phyloP scores from a whole-genome alignment of 2,329 filamentous ascomycete genomes.

The Scleromitrula shiraiana region DNA sequence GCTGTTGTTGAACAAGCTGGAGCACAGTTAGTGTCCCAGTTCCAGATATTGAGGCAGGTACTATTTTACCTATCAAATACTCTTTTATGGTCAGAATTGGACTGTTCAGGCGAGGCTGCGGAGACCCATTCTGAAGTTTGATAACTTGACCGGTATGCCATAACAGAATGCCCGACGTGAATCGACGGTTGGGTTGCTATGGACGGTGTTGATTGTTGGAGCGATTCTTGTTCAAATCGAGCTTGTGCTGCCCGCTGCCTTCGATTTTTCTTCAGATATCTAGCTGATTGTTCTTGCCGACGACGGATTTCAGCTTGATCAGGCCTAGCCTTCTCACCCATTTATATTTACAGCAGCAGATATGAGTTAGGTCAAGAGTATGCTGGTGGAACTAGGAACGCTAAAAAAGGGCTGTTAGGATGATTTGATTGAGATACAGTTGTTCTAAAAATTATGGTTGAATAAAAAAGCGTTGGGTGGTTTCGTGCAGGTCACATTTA shows the following conservation, averaged over 20 bases:
- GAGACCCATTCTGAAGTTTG: no score
- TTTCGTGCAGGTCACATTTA: no score
- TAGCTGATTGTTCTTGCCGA: slow-evolving; percentile 5
- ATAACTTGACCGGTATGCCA: not conserved
- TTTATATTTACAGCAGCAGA: not conserved
- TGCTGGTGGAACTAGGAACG: not conserved
- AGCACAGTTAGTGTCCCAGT: slow-evolving; percentile 5
- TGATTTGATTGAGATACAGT: no score
- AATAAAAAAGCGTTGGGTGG: no score
- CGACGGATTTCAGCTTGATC: slow-evolving; percentile 2
- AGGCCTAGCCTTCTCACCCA: not conserved
- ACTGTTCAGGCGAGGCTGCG: not conserved
- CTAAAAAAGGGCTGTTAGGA: no score
- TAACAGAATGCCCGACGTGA: not conserved
- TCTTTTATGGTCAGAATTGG: slow-evolving; percentile 5
- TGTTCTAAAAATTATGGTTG: no score
- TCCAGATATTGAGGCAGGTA: not conserved
- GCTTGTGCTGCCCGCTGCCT: slow-evolving; percentile 1
- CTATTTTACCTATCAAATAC: slow-evolving; percentile 9
- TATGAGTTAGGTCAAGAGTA: not conserved
- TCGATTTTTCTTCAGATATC: slow-evolving; percentile 4
- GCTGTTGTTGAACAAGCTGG: slow-evolving; percentile 14
- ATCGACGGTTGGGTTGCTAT: not conserved
- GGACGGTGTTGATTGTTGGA: not conserved
- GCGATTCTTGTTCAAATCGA: not conserved